Base-by-base conservation (phyloP, 345 rosid genomes). In the Euphorbia lathyris region DNA sequence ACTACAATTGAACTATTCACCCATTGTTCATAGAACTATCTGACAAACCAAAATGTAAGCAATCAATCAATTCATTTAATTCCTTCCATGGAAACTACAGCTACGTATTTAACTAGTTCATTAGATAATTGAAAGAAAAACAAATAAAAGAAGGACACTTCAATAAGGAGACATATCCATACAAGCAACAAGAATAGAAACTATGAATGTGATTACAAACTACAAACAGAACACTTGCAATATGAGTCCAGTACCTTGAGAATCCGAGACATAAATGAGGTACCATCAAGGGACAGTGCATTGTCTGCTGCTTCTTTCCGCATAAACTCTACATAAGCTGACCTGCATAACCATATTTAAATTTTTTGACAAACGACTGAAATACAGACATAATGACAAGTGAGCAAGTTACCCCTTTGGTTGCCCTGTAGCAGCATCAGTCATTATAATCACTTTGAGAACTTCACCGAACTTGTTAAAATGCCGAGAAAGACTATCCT, bases 391-490 rank as follows among this genome's bases (percentile, higher is more conserved):
- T 16, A 67, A 74, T 7, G 34, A 63, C 3, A 9, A 32, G 40
- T 40, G 19, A 57, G 70, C 10, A 55, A 58, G 81, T 79, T 79
- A 92, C 99, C 99, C 99, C 79, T 75, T 86, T 12, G 98, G 95
- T 69, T 89, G 96, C 67, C 97, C 95, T 22, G 98, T 92, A 32
- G 94, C 85, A 42, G 93, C 90, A 78, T 96, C 99, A 56, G 90
- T 88, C 52, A 90, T 81, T 63, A 92, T 89, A 76, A 88, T 76
- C 66, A 92, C 99, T 82, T 96, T 90, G 12, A 92, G 83, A 40
- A 96, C 93, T 75, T 92, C 95, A 4, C 99, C 99, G 71, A 81
- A 90, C 88, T 88, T 96, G 52, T 87, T 92, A 70, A 96, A 92
- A 77, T 92, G 97, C 70, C 91, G 85, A 42, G 97, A 92, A 77